Evolutionary conservation across 805 yeast genomes (phyloP).

Genomic region (Yarrowia sp.): DNA sequence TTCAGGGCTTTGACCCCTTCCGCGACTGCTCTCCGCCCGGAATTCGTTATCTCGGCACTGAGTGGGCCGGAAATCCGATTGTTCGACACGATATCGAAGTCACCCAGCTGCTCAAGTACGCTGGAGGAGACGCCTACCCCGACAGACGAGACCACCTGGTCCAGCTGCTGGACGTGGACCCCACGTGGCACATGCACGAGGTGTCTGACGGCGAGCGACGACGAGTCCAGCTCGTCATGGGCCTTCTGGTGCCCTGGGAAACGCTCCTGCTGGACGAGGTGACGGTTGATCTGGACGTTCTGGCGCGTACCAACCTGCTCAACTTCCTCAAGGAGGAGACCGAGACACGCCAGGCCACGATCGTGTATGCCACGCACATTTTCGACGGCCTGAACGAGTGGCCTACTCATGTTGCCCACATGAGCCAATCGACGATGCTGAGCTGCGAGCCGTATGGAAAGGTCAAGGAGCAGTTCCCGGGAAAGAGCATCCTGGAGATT

Average conservation of each 20-base stretch:
- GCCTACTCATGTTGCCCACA: conserved; percentile 82
- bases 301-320: conserved; percentile 75
- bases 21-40: conserved; percentile 47
- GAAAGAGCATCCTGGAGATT: conserved; percentile 36
- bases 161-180: conserved; percentile 77
- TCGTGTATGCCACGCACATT: conserved; percentile 88
- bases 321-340: conserved; percentile 75
- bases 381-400: conserved; percentile 91
- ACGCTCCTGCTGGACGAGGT: conserved; percentile 89
- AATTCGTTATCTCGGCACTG: conserved; percentile 86
- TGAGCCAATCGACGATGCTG: conserved; percentile 61
- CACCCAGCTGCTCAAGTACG: conserved; percentile 66
- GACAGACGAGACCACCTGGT: conserved; percentile 77
- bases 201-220: conserved; percentile 95
- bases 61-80: conserved; percentile 92
- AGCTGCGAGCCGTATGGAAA: conserved; percentile 30
- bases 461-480: conserved; percentile 21
- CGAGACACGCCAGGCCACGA: conserved; percentile 61
- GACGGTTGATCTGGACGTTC: conserved; percentile 92
- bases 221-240: conserved; percentile 92
- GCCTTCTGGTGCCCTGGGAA: conserved; percentile 86
- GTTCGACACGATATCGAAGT: conserved; percentile 92
- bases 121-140: conserved; percentile 74
- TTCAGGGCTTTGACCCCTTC: conserved; percentile 91
- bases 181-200: conserved; percentile 87